Conservation (phyloP, 2,329 filamentous ascomycete species). For the Phaeosphaeriaceae sp. region DNA sequence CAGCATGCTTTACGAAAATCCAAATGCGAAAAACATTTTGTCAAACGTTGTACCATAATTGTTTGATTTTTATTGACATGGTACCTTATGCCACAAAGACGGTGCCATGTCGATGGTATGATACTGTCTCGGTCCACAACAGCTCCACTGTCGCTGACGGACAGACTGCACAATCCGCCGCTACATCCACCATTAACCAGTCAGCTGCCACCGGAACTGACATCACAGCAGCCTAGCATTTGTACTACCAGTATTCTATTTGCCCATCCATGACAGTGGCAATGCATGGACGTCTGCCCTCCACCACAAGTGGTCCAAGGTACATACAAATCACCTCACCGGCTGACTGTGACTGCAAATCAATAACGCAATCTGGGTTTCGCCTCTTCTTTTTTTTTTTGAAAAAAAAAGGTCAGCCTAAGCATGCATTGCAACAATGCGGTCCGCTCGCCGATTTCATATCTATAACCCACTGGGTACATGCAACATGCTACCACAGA, state of each 20-base stretch:
- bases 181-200: conserved; percentile 19
- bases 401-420: conserved; percentile 2
- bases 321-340: background rate
- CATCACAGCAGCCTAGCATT: conserved; percentile 18
- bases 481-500: no score
- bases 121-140: conserved; percentile 9
- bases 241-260: conserved; percentile 16
- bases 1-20: conserved; percentile 18
- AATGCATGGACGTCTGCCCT: conserved; percentile 4
- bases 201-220: conserved; percentile 18
- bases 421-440: conserved; percentile 1
- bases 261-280: conserved; percentile 19
- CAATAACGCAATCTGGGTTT: background rate
- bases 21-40: conserved; percentile 15
- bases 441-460: conserved; percentile 2
- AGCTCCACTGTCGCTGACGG: conserved; percentile 17
- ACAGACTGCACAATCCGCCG: conserved; percentile 22
- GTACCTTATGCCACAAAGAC: conserved; percentile 2
- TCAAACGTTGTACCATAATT: conserved; percentile 27
- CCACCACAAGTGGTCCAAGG: background rate
- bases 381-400: no score
- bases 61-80: conserved; percentile 8
- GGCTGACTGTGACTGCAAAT: conserved; percentile 7
- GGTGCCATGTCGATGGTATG: conserved; percentile 4
- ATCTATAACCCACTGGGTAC: background rate